Conservation (phyloP, 495 filamentous ascomycete genomes). For the Penicillium paradoxum region DNA sequence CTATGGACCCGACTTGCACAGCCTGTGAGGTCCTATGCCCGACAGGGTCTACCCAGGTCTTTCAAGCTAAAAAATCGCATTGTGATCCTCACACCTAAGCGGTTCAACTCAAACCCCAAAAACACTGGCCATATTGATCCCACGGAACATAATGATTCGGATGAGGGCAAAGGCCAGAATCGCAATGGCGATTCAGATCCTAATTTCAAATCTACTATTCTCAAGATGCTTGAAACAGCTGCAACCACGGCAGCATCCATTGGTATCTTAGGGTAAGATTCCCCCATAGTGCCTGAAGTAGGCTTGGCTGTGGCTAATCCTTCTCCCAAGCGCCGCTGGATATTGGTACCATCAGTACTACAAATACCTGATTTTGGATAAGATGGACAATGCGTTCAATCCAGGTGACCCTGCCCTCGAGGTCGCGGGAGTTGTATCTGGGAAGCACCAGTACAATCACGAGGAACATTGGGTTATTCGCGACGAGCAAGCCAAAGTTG, state of each 20-base stretch:
- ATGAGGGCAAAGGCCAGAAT: slow-evolving; percentile 23
- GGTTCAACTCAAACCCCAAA: slow-evolving; percentile 31
- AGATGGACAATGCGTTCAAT: slow-evolving; percentile 90
- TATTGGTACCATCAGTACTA: slow-evolving; percentile 84
- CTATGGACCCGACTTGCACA: slow-evolving; percentile 20
- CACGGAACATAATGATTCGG: slow-evolving; percentile 30
- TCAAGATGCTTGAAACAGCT: slow-evolving; percentile 81
- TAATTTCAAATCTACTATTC: slow-evolving; percentile 45
- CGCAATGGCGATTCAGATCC: slow-evolving; percentile 29
- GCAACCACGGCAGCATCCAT: slow-evolving; percentile 86
- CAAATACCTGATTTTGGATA: slow-evolving; percentile 79
- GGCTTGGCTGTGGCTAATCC: slow-evolving; percentile 14
- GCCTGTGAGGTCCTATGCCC: slow-evolving; percentile 19
- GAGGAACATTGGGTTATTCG: slow-evolving; percentile 78
- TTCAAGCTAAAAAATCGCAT: slow-evolving; percentile 3
- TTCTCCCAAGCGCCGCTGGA: slow-evolving; percentile 56
- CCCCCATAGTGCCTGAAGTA: neutral
- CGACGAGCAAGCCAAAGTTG: slow-evolving; percentile 73
- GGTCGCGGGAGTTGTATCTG: slow-evolving; percentile 68
- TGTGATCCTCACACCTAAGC: slow-evolving; percentile 12
- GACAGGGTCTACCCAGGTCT: slow-evolving; percentile 17
- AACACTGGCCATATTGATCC: slow-evolving; percentile 24
- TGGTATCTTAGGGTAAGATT: slow-evolving; percentile 64
- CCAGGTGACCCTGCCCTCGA: slow-evolving; percentile 90
- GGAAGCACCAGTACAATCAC: slow-evolving; percentile 44